Evolutionary conservation across 306 rosid genomes (phyloP).

Genomic region (Cucumis cinereus): DNA sequence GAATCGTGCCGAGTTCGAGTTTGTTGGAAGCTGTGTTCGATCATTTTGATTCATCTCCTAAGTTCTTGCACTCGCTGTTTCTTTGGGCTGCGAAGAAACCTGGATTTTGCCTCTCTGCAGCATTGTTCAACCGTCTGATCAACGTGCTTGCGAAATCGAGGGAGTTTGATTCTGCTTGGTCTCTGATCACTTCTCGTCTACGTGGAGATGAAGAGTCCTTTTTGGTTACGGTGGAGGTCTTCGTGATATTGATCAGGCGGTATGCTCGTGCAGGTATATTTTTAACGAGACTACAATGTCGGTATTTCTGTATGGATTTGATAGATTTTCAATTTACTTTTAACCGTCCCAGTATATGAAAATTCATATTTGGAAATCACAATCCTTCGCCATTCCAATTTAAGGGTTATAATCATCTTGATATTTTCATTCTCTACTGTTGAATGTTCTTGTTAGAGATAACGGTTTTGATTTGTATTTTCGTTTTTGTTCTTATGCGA

Average conservation of each 20-base stretch:
- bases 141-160: constrained; percentile 43
- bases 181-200: constrained; percentile 28
- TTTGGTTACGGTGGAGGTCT: constrained; percentile 42
- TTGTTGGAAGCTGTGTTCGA: constrained; percentile 36
- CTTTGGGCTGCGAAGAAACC: constrained; percentile 60
- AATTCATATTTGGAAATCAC: neutral
- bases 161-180: constrained; percentile 71
- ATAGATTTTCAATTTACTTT: neutral
- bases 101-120: constrained; percentile 24
- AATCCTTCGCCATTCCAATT: neutral
- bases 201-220: constrained; percentile 14
- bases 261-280: constrained; percentile 65
- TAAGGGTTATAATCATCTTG: neutral
- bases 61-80: constrained; percentile 48
- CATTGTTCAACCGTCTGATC: constrained; percentile 40
- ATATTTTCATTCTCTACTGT: no score
- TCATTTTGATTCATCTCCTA: constrained; percentile 56
- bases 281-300: no score
- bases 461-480: neutral
- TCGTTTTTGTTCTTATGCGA: neutral
- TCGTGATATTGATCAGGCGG: constrained; percentile 70
- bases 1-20: constrained; percentile 32
- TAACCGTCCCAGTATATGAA: neutral
- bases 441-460: neutral
- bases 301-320: neutral